phyloP scores from a whole-genome alignment of 83 land plant genomes.

The Picea engelmannii region DNA sequence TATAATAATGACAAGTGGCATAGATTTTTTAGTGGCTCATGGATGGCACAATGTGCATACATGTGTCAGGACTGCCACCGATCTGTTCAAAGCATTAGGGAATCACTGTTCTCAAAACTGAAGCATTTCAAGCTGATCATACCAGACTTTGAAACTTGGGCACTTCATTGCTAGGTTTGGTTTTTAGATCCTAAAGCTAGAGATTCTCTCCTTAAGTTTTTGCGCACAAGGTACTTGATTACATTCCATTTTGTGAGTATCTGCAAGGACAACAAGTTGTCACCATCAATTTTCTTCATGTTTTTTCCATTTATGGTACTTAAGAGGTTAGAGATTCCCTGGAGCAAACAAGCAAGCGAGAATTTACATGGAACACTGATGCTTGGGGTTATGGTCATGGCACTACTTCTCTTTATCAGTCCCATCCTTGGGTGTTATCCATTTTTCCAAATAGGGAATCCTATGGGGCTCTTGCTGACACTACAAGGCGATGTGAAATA shows the following conservation, averaged over 20 bases:
- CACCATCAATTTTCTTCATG: constrained; percentile 72
- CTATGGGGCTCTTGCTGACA: constrained; percentile 93
- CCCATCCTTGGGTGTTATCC: constrained; percentile 96
- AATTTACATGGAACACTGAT: constrained; percentile 96
- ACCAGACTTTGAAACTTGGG: too few relatives aligned
- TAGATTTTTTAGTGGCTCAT: too few relatives aligned
- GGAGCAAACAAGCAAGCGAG: constrained; percentile 88
- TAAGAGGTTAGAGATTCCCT: constrained; percentile 93
- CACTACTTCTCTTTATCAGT: constrained; percentile 90
- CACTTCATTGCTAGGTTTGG: too few relatives aligned
- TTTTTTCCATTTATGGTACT: constrained; percentile 87
- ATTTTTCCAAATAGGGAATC: constrained; percentile 84
- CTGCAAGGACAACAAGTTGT: constrained; percentile 65
- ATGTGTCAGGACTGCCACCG: too few relatives aligned
- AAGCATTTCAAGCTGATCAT: too few relatives aligned
- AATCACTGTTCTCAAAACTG: too few relatives aligned
- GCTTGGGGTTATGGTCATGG: constrained; percentile 91
- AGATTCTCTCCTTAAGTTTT: constrained; percentile 41
- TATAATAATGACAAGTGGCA: too few relatives aligned
- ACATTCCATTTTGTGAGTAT: constrained; percentile 46
- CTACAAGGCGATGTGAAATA: constrained; percentile 20
- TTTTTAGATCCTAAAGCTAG: constrained; percentile 59
- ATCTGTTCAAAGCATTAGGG: too few relatives aligned
- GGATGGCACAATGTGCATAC: too few relatives aligned
- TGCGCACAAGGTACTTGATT: constrained; percentile 37